Base-by-base conservation (phyloP, 192 early-diverging fungal species). In the Gigaspora rosea region DNA sequence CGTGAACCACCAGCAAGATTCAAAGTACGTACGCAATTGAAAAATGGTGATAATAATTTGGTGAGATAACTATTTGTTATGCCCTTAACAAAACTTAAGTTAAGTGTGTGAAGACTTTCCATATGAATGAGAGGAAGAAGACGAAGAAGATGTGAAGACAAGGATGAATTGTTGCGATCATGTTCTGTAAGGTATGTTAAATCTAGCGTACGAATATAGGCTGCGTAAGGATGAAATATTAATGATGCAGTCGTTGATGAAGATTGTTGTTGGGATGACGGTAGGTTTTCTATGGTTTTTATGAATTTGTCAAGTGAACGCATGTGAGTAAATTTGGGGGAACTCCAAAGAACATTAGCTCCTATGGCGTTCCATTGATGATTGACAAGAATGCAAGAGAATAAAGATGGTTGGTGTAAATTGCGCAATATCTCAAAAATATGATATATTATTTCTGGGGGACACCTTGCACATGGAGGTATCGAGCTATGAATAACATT, bases 11-110 rank as follows among this genome's bases (percentile, higher is more conserved):
- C 73, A 12, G 73, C 73, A 46, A 75, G 61, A 51, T 75, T 75
- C 41, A 75, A 64, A 12, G 73, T 75, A 36, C 49, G 36, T 32
- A 75, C 7, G 18, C 27, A 35, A 64, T 49, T 51, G 9, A 75
- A 75, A 64, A 75, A 75, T 32, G 73, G 73, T 7, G 73, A 62
- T 35, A 75, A 64, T 62, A 75, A 52, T 64, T 75, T 75, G 11
- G 73, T 75, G 20, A 75, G 48, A 49, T 75, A 75, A n/a, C n/a
- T 50, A 75, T 75, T 75, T 18, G 73, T 75, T 46, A 75, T 75
- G 13, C 73, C 73, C 63, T 75, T 75, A 48, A 75, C 73, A 51
- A 75, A 75, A 35, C 59, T 64, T 49, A 75, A 33, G 35, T 75
- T 75, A 33, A 75, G 48, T 36, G 59, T 50, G 27, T 61, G 58